A percentile compares a stretch with the other conserved stretches of the same genome.
phyloP scores from a whole-genome alignment of 495 filamentous ascomycete species.

The Penicillium macrosclerotiorum region DNA sequence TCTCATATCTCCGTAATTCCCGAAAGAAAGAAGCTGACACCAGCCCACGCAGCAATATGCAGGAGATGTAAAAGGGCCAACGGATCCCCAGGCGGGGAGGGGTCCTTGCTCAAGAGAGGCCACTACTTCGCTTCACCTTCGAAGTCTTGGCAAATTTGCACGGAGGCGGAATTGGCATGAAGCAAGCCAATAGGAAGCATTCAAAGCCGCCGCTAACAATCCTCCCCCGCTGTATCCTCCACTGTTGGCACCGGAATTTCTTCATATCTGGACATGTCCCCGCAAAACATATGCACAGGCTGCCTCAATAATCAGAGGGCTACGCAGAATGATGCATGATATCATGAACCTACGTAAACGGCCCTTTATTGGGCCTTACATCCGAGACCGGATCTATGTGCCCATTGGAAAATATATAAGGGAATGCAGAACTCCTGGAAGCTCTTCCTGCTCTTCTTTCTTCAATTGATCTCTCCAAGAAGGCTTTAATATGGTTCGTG shows the following conservation, averaged over 20 bases:
- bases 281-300: slow-evolving; percentile 1
- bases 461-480: neutral
- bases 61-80: too few species aligned
- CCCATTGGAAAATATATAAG: slow-evolving; percentile 1
- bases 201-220: slow-evolving; percentile 21
- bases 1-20: slow-evolving; percentile 10
- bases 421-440: too few species aligned
- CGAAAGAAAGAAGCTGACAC: too few species aligned
- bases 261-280: neutral
- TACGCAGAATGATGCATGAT: neutral
- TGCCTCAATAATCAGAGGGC: neutral
- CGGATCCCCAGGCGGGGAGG: too few species aligned
- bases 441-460: neutral
- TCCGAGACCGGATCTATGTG: neutral
- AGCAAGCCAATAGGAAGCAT: slow-evolving; percentile 9
- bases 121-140: too few species aligned
- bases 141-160: slow-evolving; percentile 4
- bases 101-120: too few species aligned
- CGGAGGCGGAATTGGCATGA: slow-evolving; percentile 6
- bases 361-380: neutral
- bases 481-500: too few species aligned
- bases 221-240: too few species aligned
- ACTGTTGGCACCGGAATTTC: slow-evolving; percentile 5
- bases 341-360: neutral
- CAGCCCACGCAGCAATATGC: too few species aligned